These are phyloP conservation scores for Quercus suber DNA, from an alignment of 306 rosid species.

Conservation along the genomic window DNA sequence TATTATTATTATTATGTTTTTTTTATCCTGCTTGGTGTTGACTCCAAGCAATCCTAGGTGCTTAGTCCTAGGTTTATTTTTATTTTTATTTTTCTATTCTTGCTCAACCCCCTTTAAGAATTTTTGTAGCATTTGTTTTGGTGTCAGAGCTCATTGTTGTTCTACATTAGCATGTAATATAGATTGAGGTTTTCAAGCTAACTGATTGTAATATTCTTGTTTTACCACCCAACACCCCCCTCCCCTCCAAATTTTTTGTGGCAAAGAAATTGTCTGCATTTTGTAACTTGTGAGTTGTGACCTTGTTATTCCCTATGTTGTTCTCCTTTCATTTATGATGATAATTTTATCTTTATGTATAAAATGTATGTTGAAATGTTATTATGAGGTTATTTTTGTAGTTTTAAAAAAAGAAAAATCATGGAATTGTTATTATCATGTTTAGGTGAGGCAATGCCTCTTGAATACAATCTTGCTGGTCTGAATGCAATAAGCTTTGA, in stretches of 20 bases:
- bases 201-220: not conserved
- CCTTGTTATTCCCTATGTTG: not conserved
- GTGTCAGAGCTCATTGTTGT: too few relatives aligned
- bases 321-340: not conserved
- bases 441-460: slow-evolving; percentile 87
- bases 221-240: not conserved
- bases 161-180: not conserved
- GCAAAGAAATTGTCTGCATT: not conserved
- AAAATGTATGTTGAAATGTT: not conserved
- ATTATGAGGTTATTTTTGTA: not conserved
- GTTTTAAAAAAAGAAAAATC: not conserved
- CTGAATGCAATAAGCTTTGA: slow-evolving; percentile 92
- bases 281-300: not conserved
- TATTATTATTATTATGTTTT: too few relatives aligned
- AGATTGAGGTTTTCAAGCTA: not conserved
- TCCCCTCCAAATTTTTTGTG: not conserved
- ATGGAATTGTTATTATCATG: slow-evolving; percentile 9
- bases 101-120: too few relatives aligned
- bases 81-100: too few relatives aligned
- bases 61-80: too few relatives aligned
- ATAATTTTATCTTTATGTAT: not conserved
- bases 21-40: too few relatives aligned
- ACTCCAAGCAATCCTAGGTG: too few relatives aligned
- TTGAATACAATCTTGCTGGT: slow-evolving; percentile 85
- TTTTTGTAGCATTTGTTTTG: too few relatives aligned